Base-by-base conservation (phyloP, 2,329 filamentous ascomycete genomes). In the Diaporthe sp. region DNA sequence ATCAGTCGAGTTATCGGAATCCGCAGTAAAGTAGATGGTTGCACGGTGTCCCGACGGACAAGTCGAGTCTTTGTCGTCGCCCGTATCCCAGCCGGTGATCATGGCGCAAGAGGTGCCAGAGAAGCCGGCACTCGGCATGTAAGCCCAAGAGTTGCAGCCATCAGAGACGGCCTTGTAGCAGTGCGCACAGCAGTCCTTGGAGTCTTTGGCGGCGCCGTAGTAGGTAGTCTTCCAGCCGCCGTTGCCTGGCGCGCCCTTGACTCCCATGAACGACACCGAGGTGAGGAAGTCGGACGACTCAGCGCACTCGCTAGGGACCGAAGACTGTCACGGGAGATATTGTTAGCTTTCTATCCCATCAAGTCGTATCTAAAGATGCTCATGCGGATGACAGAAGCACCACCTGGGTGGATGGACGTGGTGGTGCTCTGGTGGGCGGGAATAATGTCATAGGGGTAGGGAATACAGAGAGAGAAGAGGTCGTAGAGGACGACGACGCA, bases 71-170 rank as follows among this genome's bases (percentile, higher is more conserved):
- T 73, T 75, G 13, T 34, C 31, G 17, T 31, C 28, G 25, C 65
- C 75, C 6, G 65, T 55, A 17, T 59, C 55, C 73, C 73, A 77
- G 15, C 75, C 73, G 22, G 46, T 55, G 51, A 77, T 77, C 34
- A 77, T 31, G 31, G 49, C 70, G 42, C 75, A 77, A 10, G 73
- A 31, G 3, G 75, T 75, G 13, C 70, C 65, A 13, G 72, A 28
- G 73, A 75, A 49, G 34, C 67, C 73, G 2, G 25, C n/a, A 2
- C 46, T 65, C 2, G 74, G 74, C 58, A 65, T 67, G 28, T 68
- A 77, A 3, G 69, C 49, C 75, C 75, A 77, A 3, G 73, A 59
- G 49, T 77, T 59, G 51, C 75, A 77, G 34, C 75, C 75, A 2
- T 62, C 39, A 1, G 67, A n/a, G 12, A 69, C 51, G 2, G 46